Evolutionary conservation across 148 eudicot species (phyloP), one percentile per base, ranked within the genome.

Genomic region (Chenopodium berlandieri): DNA sequence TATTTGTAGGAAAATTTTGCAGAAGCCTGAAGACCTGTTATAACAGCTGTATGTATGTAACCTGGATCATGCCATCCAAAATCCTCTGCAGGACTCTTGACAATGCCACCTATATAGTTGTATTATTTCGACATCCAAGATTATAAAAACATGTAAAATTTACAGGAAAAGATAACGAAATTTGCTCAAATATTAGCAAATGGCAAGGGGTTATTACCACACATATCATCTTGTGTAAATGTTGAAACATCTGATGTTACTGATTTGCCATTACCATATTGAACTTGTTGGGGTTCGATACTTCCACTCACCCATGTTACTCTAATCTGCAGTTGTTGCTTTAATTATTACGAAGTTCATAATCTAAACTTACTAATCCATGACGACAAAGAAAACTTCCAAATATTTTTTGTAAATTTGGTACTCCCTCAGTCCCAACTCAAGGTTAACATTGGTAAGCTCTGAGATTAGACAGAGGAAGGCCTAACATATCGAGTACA

Each of bases 41-140:
- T 90, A 50, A 89, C 75, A 11, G 98, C 91, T 27, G 98, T 75
- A 75, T 94, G 98, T 77, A 94, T 88, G 79, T 82, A 91, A 62
- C 97, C 98, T 2, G 98, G 98, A 76, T 92, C 92, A 81, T 94
- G 98, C 98, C 98, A 94, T 73, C 98, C 98, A 20, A 92, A 92
- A 79, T 94, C 98, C 48, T 84, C 75, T 10, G 97, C 98, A n/a
- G 98, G 91, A 77, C 98, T 94, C 78, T 80, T 70, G 54, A 85
- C 37, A 25, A 46, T 0, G 44, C 80, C 66, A 78, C 85, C 83
- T 79, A 75, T 25, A 74, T 74, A 52, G 10, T 37, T 20, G 14
- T 1, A 34, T 20, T 7, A 74, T 9, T 23, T 17, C 0, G 27
- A 8, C 46, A 54, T 31, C 44, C 17, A 27, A 58, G 13, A 75